phyloP scores from a whole-genome alignment of 257 asterid species.

The Leptodermis oblonga region DNA sequence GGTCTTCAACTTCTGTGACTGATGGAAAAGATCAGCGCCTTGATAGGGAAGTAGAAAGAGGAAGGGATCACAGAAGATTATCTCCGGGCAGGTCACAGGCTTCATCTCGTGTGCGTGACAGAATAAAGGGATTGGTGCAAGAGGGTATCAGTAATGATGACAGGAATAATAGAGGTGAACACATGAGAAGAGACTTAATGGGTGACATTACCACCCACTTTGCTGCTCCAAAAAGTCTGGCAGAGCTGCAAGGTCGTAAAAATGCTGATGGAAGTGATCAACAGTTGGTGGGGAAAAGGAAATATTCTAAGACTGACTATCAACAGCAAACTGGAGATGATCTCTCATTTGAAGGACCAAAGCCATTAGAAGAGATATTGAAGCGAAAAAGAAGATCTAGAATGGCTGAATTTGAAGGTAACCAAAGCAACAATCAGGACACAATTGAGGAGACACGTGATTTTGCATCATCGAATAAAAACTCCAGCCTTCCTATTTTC shows the following conservation, averaged over 20 bases:
- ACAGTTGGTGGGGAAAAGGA: slow-evolving; percentile 68
- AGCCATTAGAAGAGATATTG: slow-evolving; percentile 80
- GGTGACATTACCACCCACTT: slow-evolving; percentile 37
- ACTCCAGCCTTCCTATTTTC: slow-evolving; percentile 6
- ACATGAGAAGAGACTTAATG: slow-evolving; percentile 41
- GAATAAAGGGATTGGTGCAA: slow-evolving; percentile 53
- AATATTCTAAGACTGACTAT: slow-evolving; percentile 34
- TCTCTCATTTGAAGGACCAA: slow-evolving; percentile 83
- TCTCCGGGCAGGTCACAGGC: slow-evolving; percentile 41
- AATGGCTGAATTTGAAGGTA: slow-evolving; percentile 14
- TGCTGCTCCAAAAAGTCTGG: slow-evolving; percentile 66
- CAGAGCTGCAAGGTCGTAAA: slow-evolving; percentile 65
- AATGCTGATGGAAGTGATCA: slow-evolving; percentile 35
- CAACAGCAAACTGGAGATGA: slow-evolving; percentile 38
- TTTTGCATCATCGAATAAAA: slow-evolving; percentile 13
- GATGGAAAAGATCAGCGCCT: slow-evolving; percentile 21
- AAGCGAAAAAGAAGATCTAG: slow-evolving; percentile 65
- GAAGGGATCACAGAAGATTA: slow-evolving; percentile 36
- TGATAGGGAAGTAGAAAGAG: slow-evolving; percentile 43
- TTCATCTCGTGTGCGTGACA: slow-evolving; percentile 53
- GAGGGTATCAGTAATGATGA: slow-evolving; percentile 38
- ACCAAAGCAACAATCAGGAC: slow-evolving; percentile 24
- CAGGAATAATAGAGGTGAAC: slow-evolving; percentile 39
- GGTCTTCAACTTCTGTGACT: slow-evolving; percentile 42
- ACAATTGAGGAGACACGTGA: slow-evolving; percentile 19